Percentiles rank a stretch among this genome's conserved stretches.
phyloP scores from a whole-genome alignment of 169 alveolate genomes.

The Plasmodium vivax region DNA sequence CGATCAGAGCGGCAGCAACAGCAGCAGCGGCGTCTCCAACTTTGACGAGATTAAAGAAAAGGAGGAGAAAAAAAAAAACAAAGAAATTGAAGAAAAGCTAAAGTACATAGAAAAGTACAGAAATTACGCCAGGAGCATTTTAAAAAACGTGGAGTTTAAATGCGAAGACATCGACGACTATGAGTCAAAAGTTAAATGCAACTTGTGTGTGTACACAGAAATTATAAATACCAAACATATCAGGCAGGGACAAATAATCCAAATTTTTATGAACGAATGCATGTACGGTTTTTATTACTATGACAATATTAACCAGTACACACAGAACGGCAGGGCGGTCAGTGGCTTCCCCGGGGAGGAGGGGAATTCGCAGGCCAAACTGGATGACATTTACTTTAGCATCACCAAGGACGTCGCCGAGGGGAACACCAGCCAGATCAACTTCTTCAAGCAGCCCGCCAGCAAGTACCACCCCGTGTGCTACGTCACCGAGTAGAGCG shows the following conservation, averaged over 20 bases:
- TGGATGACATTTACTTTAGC: slow-evolving; percentile 46
- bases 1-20: background rate
- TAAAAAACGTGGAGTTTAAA: slow-evolving; percentile 60
- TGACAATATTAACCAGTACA: slow-evolving; percentile 43
- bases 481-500: slow-evolving; percentile 28
- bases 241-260: slow-evolving; percentile 55
- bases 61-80: slow-evolving; percentile 43
- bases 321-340: slow-evolving; percentile 6
- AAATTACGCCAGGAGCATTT: slow-evolving; percentile 33
- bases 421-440: slow-evolving; percentile 27
- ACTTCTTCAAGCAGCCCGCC: slow-evolving; percentile 36
- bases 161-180: slow-evolving; percentile 36
- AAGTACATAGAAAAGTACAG: slow-evolving; percentile 65
- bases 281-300: slow-evolving; percentile 65
- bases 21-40: background rate
- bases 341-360: background rate
- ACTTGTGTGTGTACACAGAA: slow-evolving; percentile 50
- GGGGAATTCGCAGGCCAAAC: background rate
- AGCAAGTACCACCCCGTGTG: slow-evolving; percentile 64
- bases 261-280: slow-evolving; percentile 57
- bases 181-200: slow-evolving; percentile 46
- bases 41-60: slow-evolving; percentile 48
- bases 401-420: slow-evolving; percentile 44
- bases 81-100: slow-evolving; percentile 62
- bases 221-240: slow-evolving; percentile 50